These are phyloP conservation scores for Thinopyrum elongatum DNA, from an alignment of 176 grass and related monocot species.

Conservation along the genomic window DNA sequence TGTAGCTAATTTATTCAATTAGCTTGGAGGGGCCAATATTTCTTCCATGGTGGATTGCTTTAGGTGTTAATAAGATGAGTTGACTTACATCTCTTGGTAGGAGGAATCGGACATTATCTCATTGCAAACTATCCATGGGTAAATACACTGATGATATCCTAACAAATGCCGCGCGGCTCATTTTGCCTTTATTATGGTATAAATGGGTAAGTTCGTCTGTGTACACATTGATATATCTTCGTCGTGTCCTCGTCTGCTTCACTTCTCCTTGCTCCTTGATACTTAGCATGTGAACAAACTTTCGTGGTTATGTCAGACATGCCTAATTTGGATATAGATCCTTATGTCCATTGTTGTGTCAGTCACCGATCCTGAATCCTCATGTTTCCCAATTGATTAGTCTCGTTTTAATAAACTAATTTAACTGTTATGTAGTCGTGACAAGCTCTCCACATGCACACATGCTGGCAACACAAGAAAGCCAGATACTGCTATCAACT, in stretches of 20 bases:
- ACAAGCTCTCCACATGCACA: neutral
- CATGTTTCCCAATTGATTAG: neutral
- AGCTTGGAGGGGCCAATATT: neutral
- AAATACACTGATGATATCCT: neutral
- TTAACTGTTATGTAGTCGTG: neutral
- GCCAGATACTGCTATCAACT: neutral
- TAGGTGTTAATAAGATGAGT: neutral
- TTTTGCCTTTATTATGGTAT: neutral
- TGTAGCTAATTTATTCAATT: neutral
- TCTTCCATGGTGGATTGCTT: neutral
- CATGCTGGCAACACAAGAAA: neutral
- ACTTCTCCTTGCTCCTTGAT: neutral
- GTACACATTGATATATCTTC: neutral
- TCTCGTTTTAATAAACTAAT: neutral
- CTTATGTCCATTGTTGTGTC: neutral
- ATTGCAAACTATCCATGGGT: neutral
- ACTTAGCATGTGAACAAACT: neutral
- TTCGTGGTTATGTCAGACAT: neutral
- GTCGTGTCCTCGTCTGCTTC: neutral
- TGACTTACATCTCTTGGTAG: neutral
- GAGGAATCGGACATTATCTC: neutral
- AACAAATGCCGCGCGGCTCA: neutral
- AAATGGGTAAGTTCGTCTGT: neutral
- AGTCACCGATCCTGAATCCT: neutral
- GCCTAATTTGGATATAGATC: neutral